Conservation (phyloP, 257 asterid genomes). For the Lithospermum erythrorhizon region DNA sequence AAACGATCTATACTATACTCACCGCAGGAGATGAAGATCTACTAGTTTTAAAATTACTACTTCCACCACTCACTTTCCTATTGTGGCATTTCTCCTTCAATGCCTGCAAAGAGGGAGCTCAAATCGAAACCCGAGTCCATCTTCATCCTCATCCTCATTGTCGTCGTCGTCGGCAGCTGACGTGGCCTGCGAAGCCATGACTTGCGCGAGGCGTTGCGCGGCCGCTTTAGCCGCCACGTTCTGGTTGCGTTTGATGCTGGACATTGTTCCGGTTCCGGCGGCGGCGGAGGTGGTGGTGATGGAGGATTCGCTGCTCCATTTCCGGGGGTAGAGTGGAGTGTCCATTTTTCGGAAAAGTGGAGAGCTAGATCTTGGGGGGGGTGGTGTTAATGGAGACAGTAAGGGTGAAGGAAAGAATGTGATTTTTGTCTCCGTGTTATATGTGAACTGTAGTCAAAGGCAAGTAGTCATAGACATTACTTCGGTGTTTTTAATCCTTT, state of each 20-base stretch:
- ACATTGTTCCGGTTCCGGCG: constrained; percentile 33
- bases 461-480: too few relatives aligned
- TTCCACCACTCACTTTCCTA: not conserved
- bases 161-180: constrained; percentile 45
- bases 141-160: constrained; percentile 42
- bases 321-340: constrained; percentile 33
- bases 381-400: not conserved
- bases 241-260: constrained; percentile 90
- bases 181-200: constrained; percentile 71
- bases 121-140: constrained; percentile 58
- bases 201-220: constrained; percentile 98
- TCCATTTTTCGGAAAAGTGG: constrained; percentile 25
- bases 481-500: too few relatives aligned
- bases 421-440: not conserved
- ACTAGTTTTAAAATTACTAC: not conserved
- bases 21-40: constrained; percentile 98
- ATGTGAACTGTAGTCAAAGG: too few relatives aligned
- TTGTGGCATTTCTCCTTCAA: too few relatives aligned
- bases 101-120: constrained; percentile 57
- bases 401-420: not conserved
- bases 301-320: constrained; percentile 73
- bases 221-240: constrained; percentile 97
- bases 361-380: constrained; percentile 3
- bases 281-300: constrained; percentile 11
- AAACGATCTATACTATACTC: too few relatives aligned